These are phyloP conservation scores for Pogostemon cablin DNA, from an alignment of 257 asterid species.

Conservation along the genomic window DNA sequence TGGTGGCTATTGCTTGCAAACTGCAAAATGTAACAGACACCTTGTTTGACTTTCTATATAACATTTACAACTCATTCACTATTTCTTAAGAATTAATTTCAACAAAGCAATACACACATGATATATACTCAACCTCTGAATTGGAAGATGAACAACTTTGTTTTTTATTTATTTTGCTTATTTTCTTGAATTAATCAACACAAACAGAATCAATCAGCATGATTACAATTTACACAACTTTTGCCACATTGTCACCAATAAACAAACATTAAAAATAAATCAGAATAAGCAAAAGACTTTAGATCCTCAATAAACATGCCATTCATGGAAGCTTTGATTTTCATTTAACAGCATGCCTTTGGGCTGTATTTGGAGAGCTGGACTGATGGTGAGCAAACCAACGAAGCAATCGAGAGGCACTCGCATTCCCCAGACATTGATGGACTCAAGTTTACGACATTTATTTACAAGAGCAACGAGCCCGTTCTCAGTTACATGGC, in stretches of 20 bases:
- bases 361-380: constrained; percentile 78
- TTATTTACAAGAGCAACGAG: constrained; percentile 72
- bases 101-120: constrained; percentile 22
- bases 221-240: not conserved
- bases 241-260: not conserved
- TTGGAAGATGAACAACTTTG: not conserved
- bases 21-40: not conserved
- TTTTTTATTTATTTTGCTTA: not conserved
- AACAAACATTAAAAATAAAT: too few relatives aligned
- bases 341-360: constrained; percentile 49
- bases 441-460: constrained; percentile 73
- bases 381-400: constrained; percentile 68
- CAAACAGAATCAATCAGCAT: constrained; percentile 33
- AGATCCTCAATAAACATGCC: constrained; percentile 52
- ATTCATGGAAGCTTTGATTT: constrained; percentile 38
- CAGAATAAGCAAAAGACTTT: not conserved
- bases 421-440: constrained; percentile 86
- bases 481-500: constrained; percentile 81
- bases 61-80: constrained; percentile 16
- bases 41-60: constrained; percentile 21
- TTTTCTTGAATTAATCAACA: not conserved
- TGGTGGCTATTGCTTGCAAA: constrained; percentile 13
- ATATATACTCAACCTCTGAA: constrained; percentile 11
- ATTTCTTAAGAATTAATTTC: not conserved
- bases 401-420: constrained; percentile 72